Conservation (phyloP, 2,329 filamentous ascomycete genomes). For the Calonectria leucothoes region DNA sequence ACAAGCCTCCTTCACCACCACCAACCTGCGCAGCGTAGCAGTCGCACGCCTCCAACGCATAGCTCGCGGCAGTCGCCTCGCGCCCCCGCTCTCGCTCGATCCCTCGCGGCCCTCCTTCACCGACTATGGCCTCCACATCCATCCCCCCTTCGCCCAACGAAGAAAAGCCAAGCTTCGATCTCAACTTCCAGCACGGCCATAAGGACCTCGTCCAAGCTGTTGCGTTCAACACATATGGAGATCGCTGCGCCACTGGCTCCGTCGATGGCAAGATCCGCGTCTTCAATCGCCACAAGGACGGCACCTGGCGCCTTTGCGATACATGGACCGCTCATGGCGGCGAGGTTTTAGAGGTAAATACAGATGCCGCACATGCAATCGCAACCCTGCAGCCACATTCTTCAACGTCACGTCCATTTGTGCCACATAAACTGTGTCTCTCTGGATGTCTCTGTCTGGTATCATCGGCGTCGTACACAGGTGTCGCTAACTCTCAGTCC, state of each 20-base stretch:
- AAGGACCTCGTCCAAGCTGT: slow-evolving; percentile 85
- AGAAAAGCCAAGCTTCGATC: slow-evolving; percentile 63
- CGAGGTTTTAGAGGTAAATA: slow-evolving; percentile 84
- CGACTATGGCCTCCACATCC: slow-evolving; percentile 43
- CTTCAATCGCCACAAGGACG: slow-evolving; percentile 85
- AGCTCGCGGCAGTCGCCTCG: background rate
- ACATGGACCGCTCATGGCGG: slow-evolving; percentile 91
- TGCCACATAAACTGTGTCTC: background rate
- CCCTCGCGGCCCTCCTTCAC: background rate
- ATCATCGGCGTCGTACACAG: slow-evolving; percentile 29
- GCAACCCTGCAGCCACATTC: slow-evolving; percentile 30
- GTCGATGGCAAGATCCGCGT: slow-evolving; percentile 94
- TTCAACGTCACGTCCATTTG: background rate
- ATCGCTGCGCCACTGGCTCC: slow-evolving; percentile 89
- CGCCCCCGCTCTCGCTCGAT: background rate
- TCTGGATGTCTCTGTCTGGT: slow-evolving; percentile 6
- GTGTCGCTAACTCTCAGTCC: slow-evolving; percentile 30
- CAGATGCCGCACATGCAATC: slow-evolving; percentile 33
- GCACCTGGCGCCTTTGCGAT: slow-evolving; percentile 83
- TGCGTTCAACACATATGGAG: slow-evolving; percentile 92
- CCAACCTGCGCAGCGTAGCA: too few relatives aligned
- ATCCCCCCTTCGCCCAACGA: slow-evolving; percentile 52
- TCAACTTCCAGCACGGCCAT: slow-evolving; percentile 79
- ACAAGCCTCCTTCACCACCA: background rate
- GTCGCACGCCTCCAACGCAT: background rate